Evolutionary conservation across 148 eudicot genomes (phyloP).

Genomic region (Rhododendron griersonianum): DNA sequence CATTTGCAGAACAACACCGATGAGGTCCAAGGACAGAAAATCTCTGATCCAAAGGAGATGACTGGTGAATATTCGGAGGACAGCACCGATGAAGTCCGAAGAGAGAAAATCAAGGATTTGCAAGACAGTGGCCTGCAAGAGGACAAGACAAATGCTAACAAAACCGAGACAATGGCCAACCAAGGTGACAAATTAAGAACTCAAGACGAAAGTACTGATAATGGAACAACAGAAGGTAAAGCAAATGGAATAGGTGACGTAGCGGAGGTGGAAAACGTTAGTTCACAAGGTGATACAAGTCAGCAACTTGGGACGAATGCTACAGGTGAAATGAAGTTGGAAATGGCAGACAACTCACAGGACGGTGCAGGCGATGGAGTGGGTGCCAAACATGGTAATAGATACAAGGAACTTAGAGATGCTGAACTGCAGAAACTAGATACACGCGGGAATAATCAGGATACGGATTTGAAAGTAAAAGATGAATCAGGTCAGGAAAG

Average conservation of each 20-base stretch:
- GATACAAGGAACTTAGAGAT: constrained; percentile 17
- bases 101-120: neutral
- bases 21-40: neutral
- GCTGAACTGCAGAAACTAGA: constrained; percentile 6
- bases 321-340: constrained; percentile 22
- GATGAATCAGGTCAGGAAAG: neutral
- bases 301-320: neutral
- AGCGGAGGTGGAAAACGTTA: constrained; percentile 1
- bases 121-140: constrained; percentile 1
- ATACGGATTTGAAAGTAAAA: neutral
- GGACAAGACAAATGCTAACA: neutral
- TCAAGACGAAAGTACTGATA: constrained; percentile 4
- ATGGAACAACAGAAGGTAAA: constrained; percentile 1
- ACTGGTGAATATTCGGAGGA: neutral
- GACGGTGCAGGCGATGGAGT: constrained; percentile 9
- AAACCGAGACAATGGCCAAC: neutral
- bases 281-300: constrained; percentile 12
- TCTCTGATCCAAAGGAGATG: neutral
- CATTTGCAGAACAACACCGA: neutral
- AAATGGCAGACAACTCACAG: constrained; percentile 13
- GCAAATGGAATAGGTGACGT: neutral
- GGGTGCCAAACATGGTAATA: constrained; percentile 16
- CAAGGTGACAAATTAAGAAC: neutral
- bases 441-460: neutral
- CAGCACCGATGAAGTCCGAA: neutral